Base-by-base conservation (phyloP, 305 asterid genomes). In the Fraxinus baroniana region DNA sequence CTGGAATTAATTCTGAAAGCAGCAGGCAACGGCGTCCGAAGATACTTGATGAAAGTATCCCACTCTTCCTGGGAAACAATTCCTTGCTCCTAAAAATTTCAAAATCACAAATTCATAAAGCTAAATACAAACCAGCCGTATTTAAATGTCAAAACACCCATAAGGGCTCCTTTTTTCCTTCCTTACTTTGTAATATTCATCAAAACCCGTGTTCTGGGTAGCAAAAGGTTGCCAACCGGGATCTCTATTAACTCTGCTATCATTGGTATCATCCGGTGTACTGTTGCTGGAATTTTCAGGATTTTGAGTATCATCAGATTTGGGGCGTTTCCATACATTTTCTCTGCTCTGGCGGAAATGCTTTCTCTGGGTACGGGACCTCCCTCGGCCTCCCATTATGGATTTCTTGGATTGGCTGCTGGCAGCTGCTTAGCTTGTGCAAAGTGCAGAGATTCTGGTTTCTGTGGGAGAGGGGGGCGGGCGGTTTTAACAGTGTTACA, bases 1-100 rank as follows among this genome's bases (percentile, higher is more conserved):
- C 99, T 93, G 85, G 98, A 89, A 84, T 96, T 96, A 79, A 96
- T 91, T 80, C 99, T 92, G 89, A 96, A 96, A 86, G 99, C 99
- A 84, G 98, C 95, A 57, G 99, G 99, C 60, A 96, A 86, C 66
- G 98, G 97, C 75, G 85, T 88, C 84, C 92, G 86, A n/a, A 96
- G 89, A 83, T 81, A 91, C n/a, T 87, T 91, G 13, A 90, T 89
- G 68, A 93, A 94, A 85, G 91, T 70, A 83, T 92, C 98, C 99
- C 99, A 96, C 78, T 96, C 99, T 81, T 91, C 97, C 39, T 86
- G 79, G 7, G 93, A 62, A 74, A 94, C 97, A 82, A 96, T 89
- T 74, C 83, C 97, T 90, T 93, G 98, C 87, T 88, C 98, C 98
- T 93, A 80, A 80, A 70, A 30, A 76, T 3, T 39, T 20, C 66